These are phyloP conservation scores for Melocanna baccifera DNA, from an alignment of 176 grass and related monocot species.

Conservation along the genomic window DNA sequence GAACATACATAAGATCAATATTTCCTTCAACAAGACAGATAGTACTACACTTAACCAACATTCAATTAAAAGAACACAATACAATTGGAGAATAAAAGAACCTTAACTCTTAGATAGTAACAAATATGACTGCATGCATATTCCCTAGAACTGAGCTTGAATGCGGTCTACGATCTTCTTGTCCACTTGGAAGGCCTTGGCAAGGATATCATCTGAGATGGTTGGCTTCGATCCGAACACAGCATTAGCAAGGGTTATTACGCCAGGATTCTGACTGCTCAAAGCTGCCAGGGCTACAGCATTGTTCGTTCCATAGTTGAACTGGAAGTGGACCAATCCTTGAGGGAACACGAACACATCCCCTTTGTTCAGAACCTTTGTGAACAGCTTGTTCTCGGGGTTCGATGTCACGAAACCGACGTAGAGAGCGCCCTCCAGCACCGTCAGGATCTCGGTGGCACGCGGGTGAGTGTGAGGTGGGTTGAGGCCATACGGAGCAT, in stretches of 20 bases:
- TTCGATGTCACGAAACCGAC: not conserved
- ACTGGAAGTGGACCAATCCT: not conserved
- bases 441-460: not conserved
- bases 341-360: not conserved
- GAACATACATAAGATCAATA: too few species aligned
- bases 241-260: not conserved
- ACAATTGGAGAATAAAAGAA: not conserved
- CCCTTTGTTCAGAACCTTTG: not conserved
- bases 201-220: not conserved
- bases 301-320: not conserved
- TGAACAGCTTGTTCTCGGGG: not conserved
- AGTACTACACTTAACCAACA: not conserved
- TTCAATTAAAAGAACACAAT: not conserved
- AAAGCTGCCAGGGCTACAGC: not conserved
- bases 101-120: not conserved
- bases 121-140: not conserved
- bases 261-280: not conserved
- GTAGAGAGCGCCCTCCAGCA: not conserved
- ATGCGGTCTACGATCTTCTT: not conserved
- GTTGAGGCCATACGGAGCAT: not conserved
- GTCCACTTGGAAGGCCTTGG: not conserved
- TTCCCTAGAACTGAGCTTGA: not conserved
- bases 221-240: not conserved
- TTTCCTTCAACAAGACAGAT: too few species aligned
- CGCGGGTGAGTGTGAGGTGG: not conserved